Percentiles rank a stretch among this genome's conserved stretches.
Conservation (phyloP, 495 filamentous ascomycete genomes). For the Tetracladium setigerum region DNA sequence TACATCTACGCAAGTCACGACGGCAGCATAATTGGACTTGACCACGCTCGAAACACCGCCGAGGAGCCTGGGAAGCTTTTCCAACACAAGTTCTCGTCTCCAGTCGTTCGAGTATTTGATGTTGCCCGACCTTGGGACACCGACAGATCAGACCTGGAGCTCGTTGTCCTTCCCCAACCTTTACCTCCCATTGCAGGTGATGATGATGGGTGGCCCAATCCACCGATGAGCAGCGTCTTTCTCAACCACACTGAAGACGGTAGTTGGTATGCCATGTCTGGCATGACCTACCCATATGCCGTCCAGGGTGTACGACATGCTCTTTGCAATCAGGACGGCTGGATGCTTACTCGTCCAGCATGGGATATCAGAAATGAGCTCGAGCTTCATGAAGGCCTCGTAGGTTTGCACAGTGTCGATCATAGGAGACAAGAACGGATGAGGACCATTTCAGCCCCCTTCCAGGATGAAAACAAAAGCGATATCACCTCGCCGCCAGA, state of each 20-base stretch:
- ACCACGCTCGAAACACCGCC: slow-evolving; percentile 42
- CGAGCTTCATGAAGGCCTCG: slow-evolving; percentile 30
- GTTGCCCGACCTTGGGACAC: slow-evolving; percentile 63
- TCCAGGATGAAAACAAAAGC: slow-evolving; percentile 1
- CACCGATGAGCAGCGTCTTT: slow-evolving; percentile 62
- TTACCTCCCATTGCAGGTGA: slow-evolving; percentile 51
- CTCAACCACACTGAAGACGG: slow-evolving; percentile 79
- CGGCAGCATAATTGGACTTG: slow-evolving; percentile 76
- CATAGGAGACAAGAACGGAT: slow-evolving; percentile 8
- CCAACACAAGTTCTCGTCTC: slow-evolving; percentile 63
- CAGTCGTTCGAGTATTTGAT: slow-evolving; percentile 88
- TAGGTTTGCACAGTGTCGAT: slow-evolving; percentile 40
- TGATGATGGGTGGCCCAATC: slow-evolving; percentile 43
- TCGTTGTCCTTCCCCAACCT: slow-evolving; percentile 84
- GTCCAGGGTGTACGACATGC: slow-evolving; percentile 62
- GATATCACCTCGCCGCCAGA: slow-evolving; percentile 24
- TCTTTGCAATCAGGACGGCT: slow-evolving; percentile 54
- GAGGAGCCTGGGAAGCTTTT: slow-evolving; percentile 29
- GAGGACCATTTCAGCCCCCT: slow-evolving; percentile 13
- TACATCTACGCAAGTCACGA: slow-evolving; percentile 86
- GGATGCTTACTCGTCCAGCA: slow-evolving; percentile 22
- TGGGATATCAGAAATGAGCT: slow-evolving; percentile 25
- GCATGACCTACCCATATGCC: slow-evolving; percentile 76
- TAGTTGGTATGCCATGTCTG: slow-evolving; percentile 92
- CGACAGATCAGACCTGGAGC: slow-evolving; percentile 47